Percentiles rank a stretch among this genome's conserved stretches.
Evolutionary conservation across 169 alveolate genomes (phyloP).

Genomic region (Cryptosporidium ubiquitum): DNA sequence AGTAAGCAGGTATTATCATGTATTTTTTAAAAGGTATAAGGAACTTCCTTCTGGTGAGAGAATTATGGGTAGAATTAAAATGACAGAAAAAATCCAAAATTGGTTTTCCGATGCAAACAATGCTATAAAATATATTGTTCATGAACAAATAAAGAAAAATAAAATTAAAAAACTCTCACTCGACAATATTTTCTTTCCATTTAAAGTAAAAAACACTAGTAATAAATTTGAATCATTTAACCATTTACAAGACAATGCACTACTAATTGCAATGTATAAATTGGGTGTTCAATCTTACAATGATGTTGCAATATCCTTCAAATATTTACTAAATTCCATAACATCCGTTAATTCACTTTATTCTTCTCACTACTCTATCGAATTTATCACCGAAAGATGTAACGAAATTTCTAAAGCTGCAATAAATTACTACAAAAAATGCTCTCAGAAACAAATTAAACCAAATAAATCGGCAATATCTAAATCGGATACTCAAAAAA

Average conservation of each 20-base stretch:
- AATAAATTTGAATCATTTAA: conserved; percentile 46
- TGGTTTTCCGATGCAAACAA: conserved; percentile 58
- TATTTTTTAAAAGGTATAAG: conserved; percentile 45
- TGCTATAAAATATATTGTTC: conserved; percentile 33
- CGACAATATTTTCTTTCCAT: conserved; percentile 20
- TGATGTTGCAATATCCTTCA: conserved; percentile 46
- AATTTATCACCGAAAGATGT: conserved; percentile 52
- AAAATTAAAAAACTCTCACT: neutral
- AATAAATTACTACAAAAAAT: conserved; percentile 21
- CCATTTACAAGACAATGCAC: conserved; percentile 31
- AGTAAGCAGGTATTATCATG: conserved; percentile 38
- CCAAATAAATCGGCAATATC: neutral
- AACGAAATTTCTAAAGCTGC: conserved; percentile 66
- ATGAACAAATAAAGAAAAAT: conserved; percentile 32
- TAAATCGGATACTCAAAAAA: neutral
- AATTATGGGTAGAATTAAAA: conserved; percentile 36
- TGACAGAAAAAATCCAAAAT: conserved; percentile 40
- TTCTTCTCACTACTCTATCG: conserved; percentile 33
- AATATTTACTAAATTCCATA: conserved; percentile 10
- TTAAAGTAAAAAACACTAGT: conserved; percentile 24
- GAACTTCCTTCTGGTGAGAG: conserved; percentile 52
- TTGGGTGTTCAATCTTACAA: conserved; percentile 50
- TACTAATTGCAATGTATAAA: conserved; percentile 43
- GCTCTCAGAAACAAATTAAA: neutral
- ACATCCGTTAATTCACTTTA: conserved; percentile 40